A percentile compares a stretch with the other conserved stretches of the same genome.
These are phyloP conservation scores for Penicillium samsonianum DNA, from an alignment of 495 filamentous ascomycete genomes.

Conservation along the genomic window DNA sequence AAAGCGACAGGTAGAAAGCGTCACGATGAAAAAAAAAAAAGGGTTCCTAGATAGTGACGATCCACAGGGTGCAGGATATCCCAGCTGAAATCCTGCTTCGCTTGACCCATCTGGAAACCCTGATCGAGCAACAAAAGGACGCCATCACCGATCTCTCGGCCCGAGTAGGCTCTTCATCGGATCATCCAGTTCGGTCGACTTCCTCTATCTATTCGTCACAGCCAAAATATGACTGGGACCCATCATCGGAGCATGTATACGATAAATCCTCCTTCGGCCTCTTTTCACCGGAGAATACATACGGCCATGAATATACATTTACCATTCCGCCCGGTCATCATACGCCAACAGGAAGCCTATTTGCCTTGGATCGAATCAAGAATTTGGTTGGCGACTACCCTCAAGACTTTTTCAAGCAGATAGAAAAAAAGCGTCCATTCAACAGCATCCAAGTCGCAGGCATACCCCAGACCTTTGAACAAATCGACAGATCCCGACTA, in stretches of 20 bases:
- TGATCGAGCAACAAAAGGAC: conserved; percentile 10
- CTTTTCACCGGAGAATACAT: conserved; percentile 1
- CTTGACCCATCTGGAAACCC: conserved; percentile 9
- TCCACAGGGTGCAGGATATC: conserved; percentile 12
- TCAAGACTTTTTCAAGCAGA: conserved; percentile 21
- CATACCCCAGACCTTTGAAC: not conserved
- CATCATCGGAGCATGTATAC: conserved; percentile 2
- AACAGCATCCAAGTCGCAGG: not conserved
- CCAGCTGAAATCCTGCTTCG: conserved; percentile 10
- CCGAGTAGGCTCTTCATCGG: conserved; percentile 2
- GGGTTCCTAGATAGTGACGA: conserved; percentile 7
- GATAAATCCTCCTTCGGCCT: conserved; percentile 2
- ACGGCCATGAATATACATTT: conserved; percentile 11
- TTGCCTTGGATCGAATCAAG: conserved; percentile 20
- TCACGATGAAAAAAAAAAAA: not conserved
- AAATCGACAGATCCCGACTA: not conserved
- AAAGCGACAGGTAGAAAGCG: conserved; percentile 21
- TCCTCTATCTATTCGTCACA: not conserved
- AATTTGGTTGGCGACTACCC: conserved; percentile 24
- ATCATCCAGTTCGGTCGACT: not conserved
- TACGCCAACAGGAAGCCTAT: conserved; percentile 19
- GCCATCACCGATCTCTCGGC: conserved; percentile 4
- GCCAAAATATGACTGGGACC: conserved; percentile 9
- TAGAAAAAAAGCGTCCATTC: conserved; percentile 19
- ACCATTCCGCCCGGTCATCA: conserved; percentile 19